Evolutionary conservation across 2,329 filamentous ascomycete genomes (phyloP).

Genomic region (Chaetomiaceae sp.): DNA sequence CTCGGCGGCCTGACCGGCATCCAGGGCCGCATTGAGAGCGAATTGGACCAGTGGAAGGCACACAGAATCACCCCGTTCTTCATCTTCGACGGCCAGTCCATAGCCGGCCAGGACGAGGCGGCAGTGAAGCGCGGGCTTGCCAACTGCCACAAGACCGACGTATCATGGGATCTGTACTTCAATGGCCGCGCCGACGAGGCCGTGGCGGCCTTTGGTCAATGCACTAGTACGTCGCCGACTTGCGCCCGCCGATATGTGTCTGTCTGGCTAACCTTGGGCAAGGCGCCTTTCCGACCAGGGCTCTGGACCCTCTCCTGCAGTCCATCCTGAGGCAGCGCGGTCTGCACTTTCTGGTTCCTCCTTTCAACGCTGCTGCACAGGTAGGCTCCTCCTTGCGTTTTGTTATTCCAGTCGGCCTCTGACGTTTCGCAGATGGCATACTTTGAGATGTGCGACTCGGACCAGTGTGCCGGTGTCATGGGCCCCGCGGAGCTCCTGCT

Average conservation of each 20-base stretch:
- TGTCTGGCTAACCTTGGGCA: constrained; percentile 20
- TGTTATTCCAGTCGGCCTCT: not conserved
- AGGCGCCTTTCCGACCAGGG: constrained; percentile 68
- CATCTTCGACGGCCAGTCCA: constrained; percentile 83
- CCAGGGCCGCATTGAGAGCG: constrained; percentile 67
- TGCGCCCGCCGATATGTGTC: too few species aligned
- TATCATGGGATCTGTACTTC: constrained; percentile 86
- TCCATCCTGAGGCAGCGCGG: constrained; percentile 63
- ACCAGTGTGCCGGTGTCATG: constrained; percentile 71
- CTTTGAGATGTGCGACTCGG: constrained; percentile 63
- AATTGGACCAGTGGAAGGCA: constrained; percentile 68
- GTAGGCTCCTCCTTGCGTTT: constrained; percentile 41
- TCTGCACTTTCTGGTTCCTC: constrained; percentile 75
- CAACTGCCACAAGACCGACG: constrained; percentile 66
- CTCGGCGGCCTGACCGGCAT: constrained; percentile 85
- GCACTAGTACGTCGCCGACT: constrained; percentile 56
- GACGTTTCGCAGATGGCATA: constrained; percentile 61
- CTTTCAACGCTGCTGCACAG: constrained; percentile 84
- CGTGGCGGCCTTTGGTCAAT: constrained; percentile 75
- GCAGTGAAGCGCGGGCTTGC: constrained; percentile 59
- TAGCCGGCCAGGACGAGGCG: constrained; percentile 70
- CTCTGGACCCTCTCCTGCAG: constrained; percentile 74
- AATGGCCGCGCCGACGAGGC: constrained; percentile 73
- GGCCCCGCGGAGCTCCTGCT: constrained; percentile 81
- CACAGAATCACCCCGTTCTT: constrained; percentile 76